A percentile compares a stretch with the other conserved stretches of the same genome.
phyloP scores from a whole-genome alignment of 805 yeast species.

The Starmera quercuum region DNA sequence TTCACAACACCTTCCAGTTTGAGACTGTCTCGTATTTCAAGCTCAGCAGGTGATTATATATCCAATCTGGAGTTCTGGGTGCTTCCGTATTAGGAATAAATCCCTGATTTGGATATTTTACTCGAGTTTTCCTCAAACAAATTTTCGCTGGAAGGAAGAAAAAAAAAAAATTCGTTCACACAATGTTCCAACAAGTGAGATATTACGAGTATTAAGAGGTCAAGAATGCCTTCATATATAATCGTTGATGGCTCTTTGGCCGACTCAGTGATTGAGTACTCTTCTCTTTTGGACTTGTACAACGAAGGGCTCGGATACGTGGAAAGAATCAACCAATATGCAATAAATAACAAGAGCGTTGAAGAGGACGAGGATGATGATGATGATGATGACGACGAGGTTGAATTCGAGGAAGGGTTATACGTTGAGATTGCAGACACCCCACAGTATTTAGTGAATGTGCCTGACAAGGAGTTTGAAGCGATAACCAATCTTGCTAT shows the following conservation, averaged over 20 bases:
- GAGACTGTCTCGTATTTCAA: too few relatives aligned
- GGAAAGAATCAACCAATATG: slow-evolving; percentile 8
- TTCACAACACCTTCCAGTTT: too few relatives aligned
- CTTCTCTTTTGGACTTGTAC: slow-evolving; percentile 22
- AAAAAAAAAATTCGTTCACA: too few relatives aligned
- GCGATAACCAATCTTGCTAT: slow-evolving; percentile 16
- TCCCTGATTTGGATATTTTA: too few relatives aligned
- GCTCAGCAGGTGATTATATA: too few relatives aligned
- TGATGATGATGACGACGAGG: slow-evolving; percentile 12
- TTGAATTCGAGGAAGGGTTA: slow-evolving; percentile 11
- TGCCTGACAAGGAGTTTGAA: slow-evolving; percentile 21
- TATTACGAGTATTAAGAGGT: too few relatives aligned
- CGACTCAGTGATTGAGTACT: slow-evolving; percentile 25
- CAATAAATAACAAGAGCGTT: slow-evolving; percentile 2
- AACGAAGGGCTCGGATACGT: slow-evolving; percentile 7
- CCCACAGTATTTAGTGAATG: slow-evolving; percentile 5
- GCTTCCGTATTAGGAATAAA: too few relatives aligned
- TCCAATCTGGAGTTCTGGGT: too few relatives aligned
- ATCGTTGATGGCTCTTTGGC: slow-evolving; percentile 33
- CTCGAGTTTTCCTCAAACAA: too few relatives aligned
- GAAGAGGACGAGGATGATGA: slow-evolving; percentile 6
- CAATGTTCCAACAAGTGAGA: too few relatives aligned
- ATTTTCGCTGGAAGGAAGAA: not conserved
- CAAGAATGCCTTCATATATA: slow-evolving; percentile 14
- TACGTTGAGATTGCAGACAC: slow-evolving; percentile 11